Evolutionary conservation across 176 grass and related monocot species (phyloP), one percentile per base, ranked within the genome.

Genomic region (Rhynchospora breviuscula): DNA sequence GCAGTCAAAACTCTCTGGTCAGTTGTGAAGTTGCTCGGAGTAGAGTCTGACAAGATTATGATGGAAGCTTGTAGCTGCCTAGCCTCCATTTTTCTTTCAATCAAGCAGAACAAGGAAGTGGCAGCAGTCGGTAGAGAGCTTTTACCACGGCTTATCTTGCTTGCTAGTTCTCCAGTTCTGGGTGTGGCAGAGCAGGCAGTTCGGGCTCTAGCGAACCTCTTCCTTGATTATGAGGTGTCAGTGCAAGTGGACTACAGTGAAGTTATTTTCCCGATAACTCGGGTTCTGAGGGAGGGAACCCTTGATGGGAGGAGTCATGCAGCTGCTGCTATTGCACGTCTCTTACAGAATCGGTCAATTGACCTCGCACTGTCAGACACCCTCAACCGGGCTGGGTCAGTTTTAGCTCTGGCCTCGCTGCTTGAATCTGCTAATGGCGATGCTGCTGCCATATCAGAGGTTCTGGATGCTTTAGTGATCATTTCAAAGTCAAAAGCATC

Each of bases 301-400:
- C 85, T 95, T 85, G 96, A 98, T 86, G 96, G 96, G 85, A 93
- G 86, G 91, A 95, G 84, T 85, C 91, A 95, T 98, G 92, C 85
- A 84, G 91, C 96, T 82, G 86, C 93, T 63, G 93, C 93, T 84
- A 95, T 95, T 89, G 87, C 96, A 85, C 96, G 88, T 44, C 89
- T 98, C 87, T 83, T 98, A 81, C 93, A 89, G 80, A 86, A 81
- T 66, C 89, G 83, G 31, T 73, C 80, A 43, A 81, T 98, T 82
- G 92, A 89, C 60, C 92, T 93, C 60, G 26, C 78, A 6, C 59
- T 98, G 78, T 91, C 89, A 87, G 96, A 95, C 85, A 91, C 77
- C 88, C 84, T 98, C 59, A 98, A 95, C 67, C 89, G 85, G 52
- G 90, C 93, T 83, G 93, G 93, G 46, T 88, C 89, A 62, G 89